Conservation (phyloP, 495 filamentous ascomycete genomes). For the Daldinia bambusicola region DNA sequence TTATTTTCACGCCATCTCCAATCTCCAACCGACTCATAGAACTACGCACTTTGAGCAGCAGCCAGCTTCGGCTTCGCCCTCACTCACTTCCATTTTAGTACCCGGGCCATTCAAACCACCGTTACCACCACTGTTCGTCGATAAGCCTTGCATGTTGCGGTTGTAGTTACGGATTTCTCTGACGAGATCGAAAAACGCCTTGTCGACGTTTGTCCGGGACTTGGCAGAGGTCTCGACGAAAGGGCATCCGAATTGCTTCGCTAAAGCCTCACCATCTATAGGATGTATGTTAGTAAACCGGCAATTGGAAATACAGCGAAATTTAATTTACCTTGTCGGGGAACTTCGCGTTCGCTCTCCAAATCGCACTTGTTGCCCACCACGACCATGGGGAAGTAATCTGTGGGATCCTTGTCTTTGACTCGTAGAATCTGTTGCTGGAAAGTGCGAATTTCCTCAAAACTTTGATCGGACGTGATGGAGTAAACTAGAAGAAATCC, state of each 20-base stretch:
- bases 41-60: conserved; percentile 90
- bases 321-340: conserved; percentile 79
- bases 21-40: conserved; percentile 71
- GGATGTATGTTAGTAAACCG: conserved; percentile 7
- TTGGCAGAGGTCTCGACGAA: conserved; percentile 99
- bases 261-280: conserved; percentile 88
- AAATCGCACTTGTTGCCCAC: conserved; percentile 99
- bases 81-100: conserved; percentile 81
- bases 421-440: conserved; percentile 98
- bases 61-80: conserved; percentile 73
- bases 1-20: conserved; percentile 10
- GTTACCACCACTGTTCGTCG: conserved; percentile 69
- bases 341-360: conserved; percentile 88
- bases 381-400: conserved; percentile 98
- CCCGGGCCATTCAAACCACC: conserved; percentile 69
- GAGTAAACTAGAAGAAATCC: conserved; percentile 98
- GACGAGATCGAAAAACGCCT: conserved; percentile 97
- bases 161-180: conserved; percentile 97
- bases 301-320: not conserved
- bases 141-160: conserved; percentile 92
- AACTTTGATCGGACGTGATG: conserved; percentile 95
- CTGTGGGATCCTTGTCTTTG: conserved; percentile 82
- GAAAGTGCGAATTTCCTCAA: conserved; percentile 97
- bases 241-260: conserved; percentile 88
- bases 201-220: conserved; percentile 96